These are phyloP conservation scores for Cryptococcus hybrid DNA, from an alignment of 1,284 basidiomycete genomes.

Conservation along the genomic window DNA sequence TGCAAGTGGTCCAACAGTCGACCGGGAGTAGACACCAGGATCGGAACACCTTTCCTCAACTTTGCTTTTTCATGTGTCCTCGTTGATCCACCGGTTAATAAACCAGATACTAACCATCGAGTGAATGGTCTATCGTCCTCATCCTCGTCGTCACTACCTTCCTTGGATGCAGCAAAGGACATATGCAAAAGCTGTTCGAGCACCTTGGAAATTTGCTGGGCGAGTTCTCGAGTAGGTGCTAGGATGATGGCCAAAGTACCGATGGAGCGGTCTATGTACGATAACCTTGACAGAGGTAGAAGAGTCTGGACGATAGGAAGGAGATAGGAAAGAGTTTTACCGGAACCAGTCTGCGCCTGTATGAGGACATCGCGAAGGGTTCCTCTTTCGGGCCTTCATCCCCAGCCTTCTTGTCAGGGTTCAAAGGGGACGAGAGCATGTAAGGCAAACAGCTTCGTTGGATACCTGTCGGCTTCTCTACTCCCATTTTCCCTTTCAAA, in stretches of 20 bases:
- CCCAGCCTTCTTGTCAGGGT: conserved; percentile 20
- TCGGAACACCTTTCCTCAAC: conserved; percentile 68
- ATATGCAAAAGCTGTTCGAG: conserved; percentile 66
- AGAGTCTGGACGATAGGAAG: conserved; percentile 94
- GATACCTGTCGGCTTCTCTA: conserved; percentile 85
- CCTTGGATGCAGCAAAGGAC: conserved; percentile 54
- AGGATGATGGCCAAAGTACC: conserved; percentile 95
- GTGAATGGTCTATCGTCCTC: conserved; percentile 56
- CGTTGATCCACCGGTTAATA: conserved; percentile 77
- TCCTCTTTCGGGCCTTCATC: conserved; percentile 18
- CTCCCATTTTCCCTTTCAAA: conserved; percentile 74
- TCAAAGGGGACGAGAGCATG: conserved; percentile 56
- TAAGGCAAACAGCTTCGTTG: conserved; percentile 78
- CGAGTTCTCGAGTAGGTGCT: conserved; percentile 90
- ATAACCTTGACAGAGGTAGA: conserved; percentile 78
- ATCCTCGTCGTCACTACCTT: conserved; percentile 9
- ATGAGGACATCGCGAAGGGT: conserved; percentile 80
- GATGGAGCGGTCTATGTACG: conserved; percentile 79
- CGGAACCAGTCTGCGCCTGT: conserved; percentile 96
- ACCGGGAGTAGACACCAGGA: conserved; percentile 69
- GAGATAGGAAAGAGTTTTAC: conserved; percentile 93
- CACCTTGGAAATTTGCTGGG: conserved; percentile 84
- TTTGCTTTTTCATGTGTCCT: conserved; percentile 71
- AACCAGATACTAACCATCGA: conserved; percentile 90
- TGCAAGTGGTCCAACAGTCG: conserved; percentile 72